Evolutionary conservation across 1,284 basidiomycete genomes (phyloP), one percentile per base, ranked within the genome.

Genomic region (Pseudozyma pruni): DNA sequence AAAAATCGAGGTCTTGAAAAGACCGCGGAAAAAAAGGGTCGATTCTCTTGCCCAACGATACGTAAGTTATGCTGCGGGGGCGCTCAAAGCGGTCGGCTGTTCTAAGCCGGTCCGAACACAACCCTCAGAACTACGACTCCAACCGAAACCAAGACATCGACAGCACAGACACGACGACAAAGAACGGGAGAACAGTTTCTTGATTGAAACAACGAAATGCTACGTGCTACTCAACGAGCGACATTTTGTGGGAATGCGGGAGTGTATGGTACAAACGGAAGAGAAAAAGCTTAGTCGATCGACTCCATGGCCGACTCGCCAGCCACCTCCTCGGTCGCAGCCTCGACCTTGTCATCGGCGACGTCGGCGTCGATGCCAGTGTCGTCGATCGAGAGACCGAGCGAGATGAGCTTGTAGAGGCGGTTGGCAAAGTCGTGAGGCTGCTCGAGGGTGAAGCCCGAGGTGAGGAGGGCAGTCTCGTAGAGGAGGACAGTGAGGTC

Each of bases 351-450:
- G 39, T 70, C 74, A 10, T 71, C 71, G 41, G 62, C 53, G 29
- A 37, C 49, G 29, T 60, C 66, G 40, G 47, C 54, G 37, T 71
- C 66, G 17, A 66, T 47, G 41, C 69, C 74, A 25, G 69, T 50
- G 48, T 82, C 82, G 79, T 86, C 85, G 72, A 87, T 86, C 54
- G 84, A 85, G 40, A 87, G 84, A 80, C 86, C 86, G 50, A 88
- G 84, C 47, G 90, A 88, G 85, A 98, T 95, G 92, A 98, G 97
- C 80, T 94, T 90, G 88, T 96, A 90, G 83, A 98, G 96, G 75
- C 95, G 92, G 86, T 90, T 90, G 74, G 94, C 92, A 84, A 97
- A 98, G 77, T 92, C 92, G 74, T 91, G 89, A 19, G 95, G 96
- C 84, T 94, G 91, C 80, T 97, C 93, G 68, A 98, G 89, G 56